Conservation (phyloP, 2,329 filamentous ascomycete species). For the Hymenoscyphus repandus region DNA sequence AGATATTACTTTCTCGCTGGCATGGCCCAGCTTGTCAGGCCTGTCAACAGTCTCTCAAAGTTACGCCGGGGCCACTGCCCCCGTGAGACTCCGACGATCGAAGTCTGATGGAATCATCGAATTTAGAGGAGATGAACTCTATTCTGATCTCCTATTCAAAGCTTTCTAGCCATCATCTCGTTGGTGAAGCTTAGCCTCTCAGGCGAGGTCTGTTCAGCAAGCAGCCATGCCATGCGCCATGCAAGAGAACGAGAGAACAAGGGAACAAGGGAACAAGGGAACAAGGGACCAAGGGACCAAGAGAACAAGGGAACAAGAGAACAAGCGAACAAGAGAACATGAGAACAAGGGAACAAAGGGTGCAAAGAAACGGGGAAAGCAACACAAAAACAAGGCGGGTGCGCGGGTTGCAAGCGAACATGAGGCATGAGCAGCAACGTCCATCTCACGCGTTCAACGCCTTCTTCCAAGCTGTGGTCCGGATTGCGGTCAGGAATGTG, state of each 20-base stretch:
- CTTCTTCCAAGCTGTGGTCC: background rate
- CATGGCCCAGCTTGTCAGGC: background rate
- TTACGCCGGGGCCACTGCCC: background rate
- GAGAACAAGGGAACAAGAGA: background rate
- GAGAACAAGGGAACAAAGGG: conserved; percentile 1
- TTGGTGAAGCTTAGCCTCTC: too few relatives aligned
- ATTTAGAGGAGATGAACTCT: too few relatives aligned
- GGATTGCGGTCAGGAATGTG: background rate
- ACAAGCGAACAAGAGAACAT: background rate
- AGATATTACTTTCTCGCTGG: too few relatives aligned
- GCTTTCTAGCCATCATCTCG: too few relatives aligned
- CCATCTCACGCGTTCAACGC: background rate
- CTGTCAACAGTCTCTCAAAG: conserved; percentile 2
- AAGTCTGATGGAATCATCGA: too few relatives aligned
- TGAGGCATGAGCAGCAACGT: background rate
- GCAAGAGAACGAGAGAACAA: background rate
- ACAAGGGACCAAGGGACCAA: background rate
- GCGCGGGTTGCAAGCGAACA: conserved; percentile 25
- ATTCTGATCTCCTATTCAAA: too few relatives aligned
- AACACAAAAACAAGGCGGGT: conserved; percentile 13
- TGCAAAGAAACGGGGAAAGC: conserved; percentile 20
- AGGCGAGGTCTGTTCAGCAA: too few relatives aligned
- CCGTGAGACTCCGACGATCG: too few relatives aligned
- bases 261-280: background rate
- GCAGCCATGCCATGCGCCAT: conserved; percentile 6